Evolutionary conservation across 208 protist species (phyloP).

Genomic region (Angomonas deanei): DNA sequence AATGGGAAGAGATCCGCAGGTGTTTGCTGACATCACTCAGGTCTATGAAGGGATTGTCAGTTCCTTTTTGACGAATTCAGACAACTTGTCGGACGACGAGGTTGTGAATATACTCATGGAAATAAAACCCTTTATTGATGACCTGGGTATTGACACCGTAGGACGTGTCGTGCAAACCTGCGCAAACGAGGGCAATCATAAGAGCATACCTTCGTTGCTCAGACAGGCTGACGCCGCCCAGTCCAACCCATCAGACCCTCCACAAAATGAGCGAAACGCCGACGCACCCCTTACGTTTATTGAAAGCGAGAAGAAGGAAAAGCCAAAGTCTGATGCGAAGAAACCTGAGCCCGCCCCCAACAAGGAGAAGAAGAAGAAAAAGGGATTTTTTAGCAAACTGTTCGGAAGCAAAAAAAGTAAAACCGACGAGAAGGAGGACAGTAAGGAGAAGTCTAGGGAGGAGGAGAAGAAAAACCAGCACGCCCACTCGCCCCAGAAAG

Average conservation of each 20-base stretch:
- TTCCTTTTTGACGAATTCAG: not conserved
- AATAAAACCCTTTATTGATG: not conserved
- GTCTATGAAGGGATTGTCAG: not conserved
- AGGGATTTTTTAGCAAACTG: not conserved
- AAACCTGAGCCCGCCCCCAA: too few species aligned
- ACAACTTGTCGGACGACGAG: not conserved
- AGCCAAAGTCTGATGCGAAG: not conserved
- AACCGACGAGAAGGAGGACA: not conserved
- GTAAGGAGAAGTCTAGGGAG: not conserved
- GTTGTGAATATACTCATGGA: not conserved
- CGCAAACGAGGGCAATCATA: not conserved
- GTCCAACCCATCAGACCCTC: too few species aligned
- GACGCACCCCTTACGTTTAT: too few species aligned
- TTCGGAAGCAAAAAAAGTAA: not conserved
- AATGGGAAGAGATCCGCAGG: not conserved
- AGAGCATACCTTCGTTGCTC: not conserved
- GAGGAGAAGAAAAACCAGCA: not conserved
- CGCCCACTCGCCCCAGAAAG: not conserved
- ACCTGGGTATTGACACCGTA: not conserved
- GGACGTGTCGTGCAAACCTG: not conserved
- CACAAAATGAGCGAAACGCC: too few species aligned
- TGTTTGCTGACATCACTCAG: not conserved
- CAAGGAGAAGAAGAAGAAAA: not conserved
- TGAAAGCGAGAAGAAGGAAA: too few species aligned
- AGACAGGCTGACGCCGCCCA: not conserved